Evolutionary conservation across 1,139 yeast species (phyloP), one percentile per base, ranked within the genome.

Genomic region (Taphrina sp.): DNA sequence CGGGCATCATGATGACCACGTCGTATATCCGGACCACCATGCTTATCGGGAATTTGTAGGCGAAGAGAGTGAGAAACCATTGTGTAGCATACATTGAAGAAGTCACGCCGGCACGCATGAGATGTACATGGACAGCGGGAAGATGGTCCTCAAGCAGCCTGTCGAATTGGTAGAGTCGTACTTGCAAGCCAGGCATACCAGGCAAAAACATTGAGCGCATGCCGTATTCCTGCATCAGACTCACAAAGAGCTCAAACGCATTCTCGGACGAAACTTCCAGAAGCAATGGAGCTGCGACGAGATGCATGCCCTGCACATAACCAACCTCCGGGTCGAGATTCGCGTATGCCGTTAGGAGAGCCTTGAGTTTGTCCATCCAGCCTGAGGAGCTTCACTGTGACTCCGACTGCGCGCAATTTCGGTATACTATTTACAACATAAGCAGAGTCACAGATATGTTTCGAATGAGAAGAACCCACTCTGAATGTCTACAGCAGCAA

Each of bases 291-390:
- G 88, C 89, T 0, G 88, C 79, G 43, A 92, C 79, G 65, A 92
- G 90, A 1, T 94, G 95, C 96, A 92, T 88, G 4, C 98, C 97
- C 69, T 92, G 97, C 0, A 96, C 92, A 67, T 92, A 92, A 0
- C 98, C 98, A 36, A 92, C 96, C 57, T 89, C 96, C 0, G 87
- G 83, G 66, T 92, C 97, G 68, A 81, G 85, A 52, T 88, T 72
- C 19, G 94, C 82, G 70, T 90, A 92, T 0, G 90, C 90, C 66
- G 85, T 86, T 61, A 92, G 79, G 31, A 92, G 83, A 17, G 38
- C 43, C 5, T 39, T 44, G 2, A 55, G 41, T 20, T 49, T 46
- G 23, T 55, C 58, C 58, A 55, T 55, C n/a, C n/a, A n/a, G n/a
- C n/a, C n/a, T n/a, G n/a, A n/a, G n/a, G n/a, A n/a, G n/a, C n/a